Percentiles rank a stretch among this genome's conserved stretches.
Conservation (phyloP, 306 rosid genomes). For the Cucumis melo region DNA sequence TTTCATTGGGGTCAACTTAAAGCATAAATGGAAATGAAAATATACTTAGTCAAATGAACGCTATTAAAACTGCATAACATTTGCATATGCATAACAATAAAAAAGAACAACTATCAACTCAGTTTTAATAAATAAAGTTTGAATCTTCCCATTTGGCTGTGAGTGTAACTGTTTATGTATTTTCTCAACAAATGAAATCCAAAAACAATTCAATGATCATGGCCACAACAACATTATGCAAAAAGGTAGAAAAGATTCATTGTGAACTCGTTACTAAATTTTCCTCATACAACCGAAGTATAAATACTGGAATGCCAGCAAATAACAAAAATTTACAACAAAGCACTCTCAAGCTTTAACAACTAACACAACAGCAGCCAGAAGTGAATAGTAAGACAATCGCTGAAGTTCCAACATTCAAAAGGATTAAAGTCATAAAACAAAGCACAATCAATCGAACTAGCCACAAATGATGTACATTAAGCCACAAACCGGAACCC, state of each 20-base stretch:
- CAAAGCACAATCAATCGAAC: not conserved
- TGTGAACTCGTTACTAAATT: not conserved
- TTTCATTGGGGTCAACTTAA: not conserved
- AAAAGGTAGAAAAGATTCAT: not conserved
- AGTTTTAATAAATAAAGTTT: not conserved
- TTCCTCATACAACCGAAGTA: not conserved
- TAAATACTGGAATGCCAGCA: not conserved
- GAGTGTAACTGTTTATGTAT: not conserved
- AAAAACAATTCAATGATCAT: not conserved
- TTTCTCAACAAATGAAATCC: not conserved
- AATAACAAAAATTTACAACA: not conserved
- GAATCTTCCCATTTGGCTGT: not conserved
- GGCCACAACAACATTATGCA: not conserved
- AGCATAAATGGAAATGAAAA: not conserved
- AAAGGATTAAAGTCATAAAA: not conserved
- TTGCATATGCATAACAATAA: not conserved
- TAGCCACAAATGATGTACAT: not conserved
- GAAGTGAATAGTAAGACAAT: not conserved
- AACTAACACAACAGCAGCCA: not conserved
- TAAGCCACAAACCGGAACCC: slow-evolving; percentile 55
- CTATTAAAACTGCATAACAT: not conserved
- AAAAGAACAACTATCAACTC: not conserved
- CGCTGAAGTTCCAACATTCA: not conserved
- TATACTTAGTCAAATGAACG: not conserved
- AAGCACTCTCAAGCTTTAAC: not conserved